Evolutionary conservation across 108 stramenopile genomes (phyloP).

Genomic region (Stephanodiscus triporus): DNA sequence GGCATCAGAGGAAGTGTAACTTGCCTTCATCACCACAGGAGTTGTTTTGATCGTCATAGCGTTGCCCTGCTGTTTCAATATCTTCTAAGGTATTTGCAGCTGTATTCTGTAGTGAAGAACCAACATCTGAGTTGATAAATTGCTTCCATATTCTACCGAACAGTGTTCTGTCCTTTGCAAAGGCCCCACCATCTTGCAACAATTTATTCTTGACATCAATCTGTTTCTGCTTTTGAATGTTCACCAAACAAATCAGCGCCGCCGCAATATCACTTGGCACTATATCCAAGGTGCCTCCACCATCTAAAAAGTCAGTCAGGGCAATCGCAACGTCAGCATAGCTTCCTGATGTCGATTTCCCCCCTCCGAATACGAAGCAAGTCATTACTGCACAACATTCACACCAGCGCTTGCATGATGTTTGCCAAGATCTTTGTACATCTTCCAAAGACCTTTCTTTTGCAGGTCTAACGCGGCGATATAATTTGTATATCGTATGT

Average conservation of each 20-base stretch:
- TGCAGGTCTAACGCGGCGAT: constrained; percentile 11
- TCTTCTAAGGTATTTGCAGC: background rate
- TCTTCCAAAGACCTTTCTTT: constrained; percentile 35
- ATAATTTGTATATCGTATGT: constrained; percentile 8
- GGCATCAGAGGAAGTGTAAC: background rate
- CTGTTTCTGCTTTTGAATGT: constrained; percentile 53
- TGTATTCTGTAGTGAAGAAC: background rate
- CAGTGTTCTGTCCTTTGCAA: constrained; percentile 41
- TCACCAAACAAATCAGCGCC: constrained; percentile 49
- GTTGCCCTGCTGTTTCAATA: constrained; percentile 9
- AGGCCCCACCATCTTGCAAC: constrained; percentile 35
- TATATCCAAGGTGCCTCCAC: constrained; percentile 64
- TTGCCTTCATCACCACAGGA: background rate
- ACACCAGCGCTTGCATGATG: constrained; percentile 48
- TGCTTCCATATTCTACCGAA: constrained; percentile 24
- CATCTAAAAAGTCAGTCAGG: constrained; percentile 84
- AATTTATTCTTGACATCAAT: constrained; percentile 38
- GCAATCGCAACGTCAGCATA: constrained; percentile 78
- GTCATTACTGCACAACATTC: constrained; percentile 65
- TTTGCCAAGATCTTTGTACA: constrained; percentile 71
- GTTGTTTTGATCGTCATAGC: background rate
- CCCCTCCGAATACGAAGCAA: constrained; percentile 88
- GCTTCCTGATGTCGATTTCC: constrained; percentile 52
- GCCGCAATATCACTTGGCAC: constrained; percentile 58
- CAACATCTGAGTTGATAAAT: constrained; percentile 2